These are phyloP conservation scores for Triglochin maritima DNA, from an alignment of 106 monocot genomes.

Conservation along the genomic window DNA sequence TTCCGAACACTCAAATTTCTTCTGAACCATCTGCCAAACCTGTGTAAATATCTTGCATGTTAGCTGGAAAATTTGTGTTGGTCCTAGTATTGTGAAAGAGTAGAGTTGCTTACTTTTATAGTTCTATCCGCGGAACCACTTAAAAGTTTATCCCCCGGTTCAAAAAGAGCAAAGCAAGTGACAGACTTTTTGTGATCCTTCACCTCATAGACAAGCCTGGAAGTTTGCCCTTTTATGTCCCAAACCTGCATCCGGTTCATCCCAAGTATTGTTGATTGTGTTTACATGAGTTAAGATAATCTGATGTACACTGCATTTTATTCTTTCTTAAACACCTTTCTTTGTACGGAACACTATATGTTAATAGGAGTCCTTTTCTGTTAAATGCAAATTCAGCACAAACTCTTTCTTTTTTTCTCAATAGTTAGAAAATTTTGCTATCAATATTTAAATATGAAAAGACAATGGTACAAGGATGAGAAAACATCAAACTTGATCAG, in stretches of 20 bases:
- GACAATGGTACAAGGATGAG: background rate
- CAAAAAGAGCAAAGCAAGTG: slow-evolving; percentile 72
- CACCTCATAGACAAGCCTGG: slow-evolving; percentile 50
- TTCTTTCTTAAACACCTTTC: too few relatives aligned
- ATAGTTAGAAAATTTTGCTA: background rate
- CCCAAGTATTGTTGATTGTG: too few relatives aligned
- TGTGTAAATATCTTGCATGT: slow-evolving; percentile 9
- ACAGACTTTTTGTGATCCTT: slow-evolving; percentile 68
- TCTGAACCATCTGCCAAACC: slow-evolving; percentile 73
- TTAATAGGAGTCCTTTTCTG: too few relatives aligned
- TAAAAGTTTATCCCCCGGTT: slow-evolving; percentile 59
- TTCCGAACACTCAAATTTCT: slow-evolving; percentile 67
- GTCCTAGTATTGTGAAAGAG: too few relatives aligned
- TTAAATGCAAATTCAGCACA: background rate
- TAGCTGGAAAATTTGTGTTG: too few relatives aligned
- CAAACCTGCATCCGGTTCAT: slow-evolving; percentile 39
- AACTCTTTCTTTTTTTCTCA: background rate
- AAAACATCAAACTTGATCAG: background rate
- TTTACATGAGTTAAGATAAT: too few relatives aligned
- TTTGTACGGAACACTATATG: too few relatives aligned
- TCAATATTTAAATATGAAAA: background rate
- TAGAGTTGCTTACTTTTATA: slow-evolving; percentile 40
- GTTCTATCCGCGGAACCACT: slow-evolving; percentile 90
- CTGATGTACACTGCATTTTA: too few relatives aligned
- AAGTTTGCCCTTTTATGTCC: slow-evolving; percentile 69